These are phyloP conservation scores for Coemansia sp. DNA, from an alignment of 192 early-diverging fungal genomes.

Conservation along the genomic window DNA sequence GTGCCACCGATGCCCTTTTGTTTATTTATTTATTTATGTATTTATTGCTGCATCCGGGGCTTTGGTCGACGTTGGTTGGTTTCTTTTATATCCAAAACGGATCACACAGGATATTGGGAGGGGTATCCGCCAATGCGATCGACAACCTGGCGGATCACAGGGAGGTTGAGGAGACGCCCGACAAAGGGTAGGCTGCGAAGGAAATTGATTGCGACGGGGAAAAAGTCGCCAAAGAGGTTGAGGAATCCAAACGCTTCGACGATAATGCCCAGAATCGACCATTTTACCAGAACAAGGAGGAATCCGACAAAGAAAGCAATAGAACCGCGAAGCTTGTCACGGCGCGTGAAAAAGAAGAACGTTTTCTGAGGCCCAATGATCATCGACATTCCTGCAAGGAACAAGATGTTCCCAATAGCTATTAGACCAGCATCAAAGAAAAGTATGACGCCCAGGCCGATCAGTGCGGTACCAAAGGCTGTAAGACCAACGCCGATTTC, in stretches of 20 bases:
- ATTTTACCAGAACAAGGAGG: conserved; percentile 82
- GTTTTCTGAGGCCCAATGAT: conserved; percentile 91
- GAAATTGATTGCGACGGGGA: conserved; percentile 88
- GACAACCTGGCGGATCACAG: conserved; percentile 74
- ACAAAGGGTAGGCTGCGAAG: conserved; percentile 87
- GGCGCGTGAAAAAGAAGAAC: conserved; percentile 71
- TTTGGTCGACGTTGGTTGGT: background rate
- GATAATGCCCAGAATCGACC: conserved; percentile 85
- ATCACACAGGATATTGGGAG: conserved; percentile 46
- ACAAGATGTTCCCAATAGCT: conserved; percentile 95
- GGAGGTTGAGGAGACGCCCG: conserved; percentile 81
- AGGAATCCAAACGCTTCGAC: conserved; percentile 94
- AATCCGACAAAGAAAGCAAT: conserved; percentile 89
- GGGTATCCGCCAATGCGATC: conserved; percentile 47
- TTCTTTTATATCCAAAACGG: background rate
- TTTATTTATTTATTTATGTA: no score
- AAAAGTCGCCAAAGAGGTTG: conserved; percentile 99
- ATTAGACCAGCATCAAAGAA: conserved; percentile 94
- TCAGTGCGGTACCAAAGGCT: conserved; percentile 89
- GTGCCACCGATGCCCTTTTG: no score
- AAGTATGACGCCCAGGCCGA: conserved; percentile 89
- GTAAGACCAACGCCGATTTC: conserved; percentile 94
- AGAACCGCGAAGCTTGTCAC: conserved; percentile 86
- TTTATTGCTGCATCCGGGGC: no score
- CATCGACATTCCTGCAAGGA: conserved; percentile 82